Evolutionary conservation across 2,329 filamentous ascomycete species (phyloP).

Genomic region (Alternaria arbusti): DNA sequence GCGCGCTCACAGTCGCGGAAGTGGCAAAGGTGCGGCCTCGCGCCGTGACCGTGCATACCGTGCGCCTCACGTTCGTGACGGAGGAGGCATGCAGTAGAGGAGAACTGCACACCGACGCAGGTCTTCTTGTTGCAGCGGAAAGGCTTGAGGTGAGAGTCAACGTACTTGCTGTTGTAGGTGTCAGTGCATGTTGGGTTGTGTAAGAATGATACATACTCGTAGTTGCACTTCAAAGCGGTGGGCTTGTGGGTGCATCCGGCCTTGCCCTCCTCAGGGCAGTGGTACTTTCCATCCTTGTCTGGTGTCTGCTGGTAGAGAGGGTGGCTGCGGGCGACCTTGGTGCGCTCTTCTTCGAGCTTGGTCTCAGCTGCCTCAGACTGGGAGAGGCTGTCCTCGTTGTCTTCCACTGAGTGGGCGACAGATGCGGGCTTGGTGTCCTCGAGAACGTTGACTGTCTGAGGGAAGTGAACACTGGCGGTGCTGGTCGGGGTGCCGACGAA

Average conservation of each 20-base stretch:
- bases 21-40: slow-evolving; percentile 88
- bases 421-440: slow-evolving; percentile 35
- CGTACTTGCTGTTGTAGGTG: slow-evolving; percentile 75
- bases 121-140: slow-evolving; percentile 89
- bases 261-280: slow-evolving; percentile 83
- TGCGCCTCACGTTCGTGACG: slow-evolving; percentile 96
- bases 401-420: slow-evolving; percentile 33
- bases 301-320: slow-evolving; percentile 72
- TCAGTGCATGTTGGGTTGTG: slow-evolving; percentile 11
- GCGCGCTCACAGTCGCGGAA: slow-evolving; percentile 88
- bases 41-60: slow-evolving; percentile 91
- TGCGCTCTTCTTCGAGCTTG: slow-evolving; percentile 47
- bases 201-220: slow-evolving; percentile 72
- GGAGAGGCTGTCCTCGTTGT: slow-evolving; percentile 39
- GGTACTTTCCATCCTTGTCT: slow-evolving; percentile 79
- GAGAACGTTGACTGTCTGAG: slow-evolving; percentile 28
- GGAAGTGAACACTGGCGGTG: slow-evolving; percentile 34
- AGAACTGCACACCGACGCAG: slow-evolving; percentile 88
- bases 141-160: slow-evolving; percentile 95
- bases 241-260: slow-evolving; percentile 85
- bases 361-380: slow-evolving; percentile 38
- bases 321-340: slow-evolving; percentile 59
- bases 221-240: slow-evolving; percentile 98
- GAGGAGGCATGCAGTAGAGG: slow-evolving; percentile 91
- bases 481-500: slow-evolving; percentile 43